These are phyloP conservation scores for Mucor piriformis DNA, from an alignment of 371 early-diverging fungal genomes.

Conservation along the genomic window DNA sequence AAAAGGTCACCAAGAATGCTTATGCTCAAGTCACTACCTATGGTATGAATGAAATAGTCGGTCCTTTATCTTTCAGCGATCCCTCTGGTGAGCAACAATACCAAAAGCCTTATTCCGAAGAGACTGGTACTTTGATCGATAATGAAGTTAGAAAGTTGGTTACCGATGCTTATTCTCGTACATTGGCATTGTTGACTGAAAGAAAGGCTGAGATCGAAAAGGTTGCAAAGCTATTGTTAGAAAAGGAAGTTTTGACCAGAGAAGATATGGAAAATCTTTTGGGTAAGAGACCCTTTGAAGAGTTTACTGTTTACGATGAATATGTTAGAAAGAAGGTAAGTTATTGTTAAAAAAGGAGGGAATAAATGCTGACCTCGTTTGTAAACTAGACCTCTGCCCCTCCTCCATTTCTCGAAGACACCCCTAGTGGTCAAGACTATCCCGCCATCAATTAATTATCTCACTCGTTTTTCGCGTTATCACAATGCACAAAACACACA, in stretches of 20 bases:
- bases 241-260: constrained; percentile 95
- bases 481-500: no score
- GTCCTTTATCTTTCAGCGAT: constrained; percentile 84
- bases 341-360: no score
- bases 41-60: constrained; percentile 93
- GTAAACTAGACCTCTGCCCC: no score
- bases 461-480: no score
- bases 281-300: constrained; percentile 87
- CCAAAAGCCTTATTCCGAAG: constrained; percentile 96
- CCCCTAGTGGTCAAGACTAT: no score
- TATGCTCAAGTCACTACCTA: constrained; percentile 93
- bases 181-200: constrained; percentile 78
- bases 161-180: constrained; percentile 79
- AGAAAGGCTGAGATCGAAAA: constrained; percentile 87
- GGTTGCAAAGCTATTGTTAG: constrained; percentile 89
- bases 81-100: constrained; percentile 76
- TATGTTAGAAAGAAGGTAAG: constrained; percentile 51
- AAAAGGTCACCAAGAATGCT: constrained; percentile 97
- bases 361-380: no score
- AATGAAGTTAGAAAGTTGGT: constrained; percentile 89
- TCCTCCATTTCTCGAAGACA: no score
- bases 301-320: constrained; percentile 76
- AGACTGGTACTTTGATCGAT: constrained; percentile 94
- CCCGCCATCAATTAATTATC: no score
- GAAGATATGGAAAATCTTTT: constrained; percentile 93